These are phyloP conservation scores for Chimonanthus praecox DNA, from an alignment of 164 flowering plant genomes.

Conservation along the genomic window DNA sequence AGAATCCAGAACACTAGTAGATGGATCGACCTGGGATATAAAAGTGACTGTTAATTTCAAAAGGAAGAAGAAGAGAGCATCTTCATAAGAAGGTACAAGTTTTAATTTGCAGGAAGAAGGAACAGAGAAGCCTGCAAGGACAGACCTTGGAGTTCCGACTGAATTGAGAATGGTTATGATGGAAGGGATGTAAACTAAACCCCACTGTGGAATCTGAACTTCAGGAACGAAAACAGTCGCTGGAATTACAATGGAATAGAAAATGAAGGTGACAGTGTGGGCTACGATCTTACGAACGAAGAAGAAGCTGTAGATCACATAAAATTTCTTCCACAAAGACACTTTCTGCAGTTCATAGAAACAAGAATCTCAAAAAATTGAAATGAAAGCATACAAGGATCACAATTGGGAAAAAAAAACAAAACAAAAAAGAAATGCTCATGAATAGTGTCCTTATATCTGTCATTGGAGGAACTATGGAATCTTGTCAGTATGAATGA, in stretches of 20 bases:
- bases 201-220: conserved; percentile 92
- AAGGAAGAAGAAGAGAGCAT: not conserved
- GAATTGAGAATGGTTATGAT: conserved; percentile 85
- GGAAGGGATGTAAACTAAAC: conserved; percentile 83
- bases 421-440: too few species aligned
- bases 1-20: conserved; percentile 87
- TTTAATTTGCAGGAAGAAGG: not conserved
- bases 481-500: too few species aligned
- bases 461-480: too few species aligned
- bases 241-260: conserved; percentile 88
- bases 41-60: not conserved
- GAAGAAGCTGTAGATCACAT: conserved; percentile 98
- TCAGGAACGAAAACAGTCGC: conserved; percentile 80
- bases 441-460: too few species aligned
- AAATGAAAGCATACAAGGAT: too few species aligned
- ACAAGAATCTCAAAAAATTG: not conserved
- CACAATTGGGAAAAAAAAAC: too few species aligned
- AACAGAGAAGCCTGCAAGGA: not conserved
- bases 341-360: conserved; percentile 55
- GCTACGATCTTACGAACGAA: conserved; percentile 87
- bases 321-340: conserved; percentile 79
- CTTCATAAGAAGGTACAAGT: not conserved
- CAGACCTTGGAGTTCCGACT: conserved; percentile 91
- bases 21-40: conserved; percentile 70
- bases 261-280: conserved; percentile 77